Percentiles rank a stretch among this genome's conserved stretches.
phyloP scores from a whole-genome alignment of 148 eudicot genomes.

The Rhododendron vialii region DNA sequence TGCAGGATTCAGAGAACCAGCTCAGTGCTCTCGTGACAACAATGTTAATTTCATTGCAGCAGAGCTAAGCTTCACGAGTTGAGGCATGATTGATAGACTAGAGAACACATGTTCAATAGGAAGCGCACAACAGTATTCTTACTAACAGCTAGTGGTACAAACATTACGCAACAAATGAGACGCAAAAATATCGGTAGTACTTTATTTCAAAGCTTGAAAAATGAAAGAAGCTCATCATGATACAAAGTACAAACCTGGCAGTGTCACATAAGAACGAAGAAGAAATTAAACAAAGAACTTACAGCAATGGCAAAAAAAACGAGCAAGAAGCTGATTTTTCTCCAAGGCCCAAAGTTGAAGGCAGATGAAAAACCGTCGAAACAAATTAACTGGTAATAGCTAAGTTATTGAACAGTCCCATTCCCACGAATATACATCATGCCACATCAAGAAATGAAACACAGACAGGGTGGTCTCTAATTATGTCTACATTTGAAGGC shows the following conservation, averaged over 20 bases:
- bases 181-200: background rate
- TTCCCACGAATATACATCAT: background rate
- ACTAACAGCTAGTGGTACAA: background rate
- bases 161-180: background rate
- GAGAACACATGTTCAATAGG: background rate
- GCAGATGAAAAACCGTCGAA: background rate
- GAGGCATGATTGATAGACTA: background rate
- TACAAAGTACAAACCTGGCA: conserved; percentile 1
- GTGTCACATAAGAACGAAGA: background rate
- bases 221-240: conserved; percentile 3
- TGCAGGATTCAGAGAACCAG: conserved; percentile 26
- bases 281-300: background rate
- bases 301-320: background rate
- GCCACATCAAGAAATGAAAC: background rate
- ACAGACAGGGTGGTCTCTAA: background rate
- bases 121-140: background rate
- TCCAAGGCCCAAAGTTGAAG: background rate
- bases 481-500: background rate
- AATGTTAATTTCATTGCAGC: background rate
- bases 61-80: background rate
- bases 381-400: background rate
- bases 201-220: background rate
- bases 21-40: background rate
- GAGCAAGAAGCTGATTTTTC: background rate
- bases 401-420: background rate